Evolutionary conservation across 192 early-diverging fungal genomes (phyloP), one percentile per base, ranked within the genome.

Genomic region (Coemansia nantahalensis): DNA sequence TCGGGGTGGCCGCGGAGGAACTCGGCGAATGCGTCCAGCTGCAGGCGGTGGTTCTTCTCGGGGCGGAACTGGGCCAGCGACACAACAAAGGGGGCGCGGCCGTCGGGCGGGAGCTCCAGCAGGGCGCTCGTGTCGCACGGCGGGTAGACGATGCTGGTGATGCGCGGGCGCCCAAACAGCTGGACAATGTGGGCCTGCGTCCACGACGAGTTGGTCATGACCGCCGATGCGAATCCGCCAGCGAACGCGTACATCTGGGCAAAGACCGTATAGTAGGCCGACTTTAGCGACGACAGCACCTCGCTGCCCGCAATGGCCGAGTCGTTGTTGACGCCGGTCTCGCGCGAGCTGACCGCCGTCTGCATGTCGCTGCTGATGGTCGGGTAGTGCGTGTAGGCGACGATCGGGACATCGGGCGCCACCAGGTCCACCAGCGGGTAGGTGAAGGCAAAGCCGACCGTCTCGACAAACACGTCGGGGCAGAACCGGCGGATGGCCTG

Each of bases 181-280:
- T 76, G 45, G 51, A 90, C 85, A 41, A 99, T 91, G 54, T 99
- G 97, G 35, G 62, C 80, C 34, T 86, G 80, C 15, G 97, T 99
- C 97, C 97, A 99, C 2, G 88, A 83, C 10, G 95, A 98, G 72
- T 99, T 97, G n/a, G 87, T 88, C 88, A 97, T 90, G 1, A 94
- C 84, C 3, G 84, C 72, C 59, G 90, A 80, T 0, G 91, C 84
- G 58, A 78, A 92, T 14, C 83, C 80, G 4, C 97, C 97, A 34
- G 82, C 81, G 7, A 80, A 65, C 0, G 84, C 80, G 70, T 99
- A 99, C 7, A 87, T 19, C 2, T 64, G 28, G 7, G 92, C 88
- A 54, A 96, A 93, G n/a, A 65, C 13, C 10, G 48, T 45, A 61
- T 99, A 99, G 56, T 98, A 99, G 3, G 37, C 5, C 13, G 50